A percentile compares a stretch with the other conserved stretches of the same genome.
phyloP scores from a whole-genome alignment of 1,139 yeast genomes.

The Hanseniaspora uvarum region DNA sequence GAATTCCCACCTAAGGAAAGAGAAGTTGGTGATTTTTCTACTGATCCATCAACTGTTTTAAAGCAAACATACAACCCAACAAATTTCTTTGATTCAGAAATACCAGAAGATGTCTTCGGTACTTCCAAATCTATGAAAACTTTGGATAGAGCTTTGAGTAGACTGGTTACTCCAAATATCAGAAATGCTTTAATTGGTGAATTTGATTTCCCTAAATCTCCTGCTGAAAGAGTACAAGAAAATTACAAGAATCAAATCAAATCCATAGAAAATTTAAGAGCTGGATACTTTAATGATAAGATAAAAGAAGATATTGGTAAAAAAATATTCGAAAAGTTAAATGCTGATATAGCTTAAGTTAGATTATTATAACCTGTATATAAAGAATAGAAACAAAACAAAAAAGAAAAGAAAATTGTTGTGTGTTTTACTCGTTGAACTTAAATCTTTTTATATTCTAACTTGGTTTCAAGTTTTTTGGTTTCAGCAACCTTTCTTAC shows the following conservation, averaged over 20 bases:
- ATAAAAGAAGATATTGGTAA: constrained; percentile 61
- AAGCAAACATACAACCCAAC: constrained; percentile 70
- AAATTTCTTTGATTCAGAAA: constrained; percentile 53
- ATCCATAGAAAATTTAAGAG: constrained; percentile 34
- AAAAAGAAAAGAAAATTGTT: not conserved
- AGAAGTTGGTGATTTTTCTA: constrained; percentile 52
- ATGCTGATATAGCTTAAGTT: not conserved
- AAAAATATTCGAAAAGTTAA: constrained; percentile 34
- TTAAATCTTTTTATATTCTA: constrained; percentile 81
- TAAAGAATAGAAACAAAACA: not conserved
- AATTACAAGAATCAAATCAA: constrained; percentile 42
- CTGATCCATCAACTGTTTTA: constrained; percentile 50
- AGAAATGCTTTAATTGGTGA: constrained; percentile 9
- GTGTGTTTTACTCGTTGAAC: not conserved
- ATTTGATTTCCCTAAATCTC: constrained; percentile 48
- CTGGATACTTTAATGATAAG: constrained; percentile 51
- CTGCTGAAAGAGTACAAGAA: constrained; percentile 45
- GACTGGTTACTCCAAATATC: constrained; percentile 55
- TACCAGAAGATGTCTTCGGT: constrained; percentile 61
- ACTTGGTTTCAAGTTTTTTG: constrained; percentile 91
- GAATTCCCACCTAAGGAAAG: constrained; percentile 73
- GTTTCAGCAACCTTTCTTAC: constrained; percentile 95
- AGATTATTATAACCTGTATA: not conserved
- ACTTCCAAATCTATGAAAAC: constrained; percentile 38
- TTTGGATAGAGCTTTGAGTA: constrained; percentile 39